A percentile compares a stretch with the other conserved stretches of the same genome.
Conservation (phyloP, 2,329 filamentous ascomycete species). For the Sarocladium kiliense region DNA sequence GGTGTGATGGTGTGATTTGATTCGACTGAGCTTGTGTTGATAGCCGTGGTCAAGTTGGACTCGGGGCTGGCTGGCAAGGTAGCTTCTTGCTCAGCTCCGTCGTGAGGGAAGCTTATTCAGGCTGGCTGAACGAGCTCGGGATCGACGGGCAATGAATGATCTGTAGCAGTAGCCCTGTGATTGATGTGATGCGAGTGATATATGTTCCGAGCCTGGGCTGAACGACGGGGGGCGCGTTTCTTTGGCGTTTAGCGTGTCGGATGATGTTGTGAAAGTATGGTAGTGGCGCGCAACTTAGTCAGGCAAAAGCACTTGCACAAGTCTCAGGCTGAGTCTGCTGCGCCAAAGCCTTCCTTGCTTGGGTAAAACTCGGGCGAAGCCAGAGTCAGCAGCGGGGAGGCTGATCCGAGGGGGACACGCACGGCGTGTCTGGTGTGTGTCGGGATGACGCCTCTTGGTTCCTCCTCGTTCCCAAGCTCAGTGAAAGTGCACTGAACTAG, state of each 20-base stretch:
- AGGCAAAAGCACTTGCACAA: neutral
- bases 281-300: slow-evolving; percentile 2
- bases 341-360: neutral
- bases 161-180: neutral
- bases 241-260: slow-evolving; percentile 9
- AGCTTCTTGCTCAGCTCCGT: neutral
- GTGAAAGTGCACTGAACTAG: neutral
- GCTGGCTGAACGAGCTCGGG: neutral
- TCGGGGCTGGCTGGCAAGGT: neutral
- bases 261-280: neutral
- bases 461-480: neutral
- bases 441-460: neutral
- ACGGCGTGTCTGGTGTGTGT: neutral
- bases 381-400: neutral
- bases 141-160: neutral
- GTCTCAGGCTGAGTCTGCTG: slow-evolving; percentile 1
- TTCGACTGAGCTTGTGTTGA: neutral
- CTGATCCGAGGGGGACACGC: neutral
- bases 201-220: neutral
- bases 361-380: neutral
- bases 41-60: neutral
- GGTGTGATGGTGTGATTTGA: slow-evolving; percentile 6
- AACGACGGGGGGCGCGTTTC: neutral
- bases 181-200: neutral
- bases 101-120: neutral